Conservation (phyloP, 371 early-diverging fungal genomes). For the Zychaea mexicana region DNA sequence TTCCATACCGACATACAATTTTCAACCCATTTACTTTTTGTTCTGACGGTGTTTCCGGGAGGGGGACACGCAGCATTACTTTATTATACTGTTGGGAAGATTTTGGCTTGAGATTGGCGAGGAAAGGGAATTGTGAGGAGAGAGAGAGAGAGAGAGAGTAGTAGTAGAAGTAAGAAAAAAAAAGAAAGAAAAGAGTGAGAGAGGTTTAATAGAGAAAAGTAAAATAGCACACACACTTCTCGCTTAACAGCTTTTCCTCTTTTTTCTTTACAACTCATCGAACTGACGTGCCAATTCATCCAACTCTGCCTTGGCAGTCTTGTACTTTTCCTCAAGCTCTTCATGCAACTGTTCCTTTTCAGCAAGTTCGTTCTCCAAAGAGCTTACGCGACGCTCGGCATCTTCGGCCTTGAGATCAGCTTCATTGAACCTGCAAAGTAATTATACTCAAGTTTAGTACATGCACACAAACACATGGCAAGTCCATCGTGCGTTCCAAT, state of each 20-base stretch:
- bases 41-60: too few species aligned
- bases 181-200: neutral
- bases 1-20: too few species aligned
- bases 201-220: neutral
- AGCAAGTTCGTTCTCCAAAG: conserved; percentile 66
- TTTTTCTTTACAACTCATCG: conserved; percentile 63
- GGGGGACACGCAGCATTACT: too few species aligned
- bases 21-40: too few species aligned
- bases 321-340: conserved; percentile 63
- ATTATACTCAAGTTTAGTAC: neutral
- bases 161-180: too few species aligned
- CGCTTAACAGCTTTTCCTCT: neutral
- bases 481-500: too few species aligned
- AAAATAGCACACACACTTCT: too few species aligned
- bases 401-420: conserved; percentile 79
- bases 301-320: conserved; percentile 67
- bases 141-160: too few species aligned
- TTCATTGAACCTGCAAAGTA: conserved; percentile 58
- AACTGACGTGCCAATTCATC: conserved; percentile 75
- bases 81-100: too few species aligned
- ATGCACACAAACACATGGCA: neutral
- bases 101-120: too few species aligned
- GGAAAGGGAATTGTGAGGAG: too few species aligned
- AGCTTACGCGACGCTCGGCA: conserved; percentile 66
- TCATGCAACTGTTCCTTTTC: conserved; percentile 69